These are phyloP conservation scores for Angomonas deanei DNA, from an alignment of 208 protist genomes.

Conservation along the genomic window DNA sequence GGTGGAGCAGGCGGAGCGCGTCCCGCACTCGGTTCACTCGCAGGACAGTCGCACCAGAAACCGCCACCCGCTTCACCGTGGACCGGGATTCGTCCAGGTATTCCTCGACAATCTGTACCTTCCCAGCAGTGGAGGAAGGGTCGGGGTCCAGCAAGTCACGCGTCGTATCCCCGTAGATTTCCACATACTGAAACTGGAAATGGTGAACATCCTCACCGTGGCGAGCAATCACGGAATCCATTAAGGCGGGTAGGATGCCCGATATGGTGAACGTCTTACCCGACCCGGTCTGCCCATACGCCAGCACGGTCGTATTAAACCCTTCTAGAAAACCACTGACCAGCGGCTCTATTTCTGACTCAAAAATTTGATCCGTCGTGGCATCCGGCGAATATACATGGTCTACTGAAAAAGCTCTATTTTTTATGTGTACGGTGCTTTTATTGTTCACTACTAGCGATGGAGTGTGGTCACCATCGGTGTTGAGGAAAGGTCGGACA, in stretches of 20 bases:
- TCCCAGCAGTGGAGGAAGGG: conserved; percentile 10
- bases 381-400: conserved; percentile 69
- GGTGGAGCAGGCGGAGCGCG: conserved; percentile 62
- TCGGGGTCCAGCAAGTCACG: conserved; percentile 74
- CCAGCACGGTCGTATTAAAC: conserved; percentile 89
- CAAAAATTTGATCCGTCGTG: conserved; percentile 68
- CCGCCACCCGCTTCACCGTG: not conserved
- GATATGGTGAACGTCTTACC: conserved; percentile 94
- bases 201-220: conserved; percentile 8
- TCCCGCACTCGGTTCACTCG: conserved; percentile 47
- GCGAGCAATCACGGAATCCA: conserved; percentile 65
- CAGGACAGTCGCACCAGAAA: conserved; percentile 52
- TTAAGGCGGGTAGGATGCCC: conserved; percentile 51
- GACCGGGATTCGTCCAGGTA: not conserved
- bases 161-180: conserved; percentile 93
- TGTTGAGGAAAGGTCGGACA: conserved; percentile 67
- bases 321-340: conserved; percentile 72
- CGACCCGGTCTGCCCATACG: conserved; percentile 93
- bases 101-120: conserved; percentile 30
- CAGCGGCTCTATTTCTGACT: conserved; percentile 56
- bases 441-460: not conserved
- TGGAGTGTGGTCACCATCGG: conserved; percentile 12
- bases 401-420: conserved; percentile 83
- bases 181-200: conserved; percentile 84
- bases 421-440: not conserved